Percentiles rank a stretch among this genome's conserved stretches.
These are phyloP conservation scores for Ochromonas danica DNA, from an alignment of 108 stramenopile genomes.

Conservation along the genomic window DNA sequence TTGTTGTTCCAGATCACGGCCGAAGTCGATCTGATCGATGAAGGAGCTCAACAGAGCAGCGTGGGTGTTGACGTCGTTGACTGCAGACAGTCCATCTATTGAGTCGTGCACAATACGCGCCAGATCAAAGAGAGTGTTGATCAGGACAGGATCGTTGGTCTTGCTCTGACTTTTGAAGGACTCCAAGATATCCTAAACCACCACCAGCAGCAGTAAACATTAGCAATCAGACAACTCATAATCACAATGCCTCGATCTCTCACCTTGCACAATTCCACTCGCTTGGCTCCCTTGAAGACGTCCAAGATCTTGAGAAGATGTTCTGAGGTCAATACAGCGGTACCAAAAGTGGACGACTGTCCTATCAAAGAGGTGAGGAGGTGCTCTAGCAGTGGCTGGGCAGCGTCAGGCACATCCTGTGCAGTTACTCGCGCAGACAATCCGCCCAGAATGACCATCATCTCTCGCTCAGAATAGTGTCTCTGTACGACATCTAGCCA, in stretches of 20 bases:
- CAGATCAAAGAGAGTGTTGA: constrained; percentile 43
- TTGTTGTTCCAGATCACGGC: constrained; percentile 46
- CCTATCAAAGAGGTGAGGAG: not conserved
- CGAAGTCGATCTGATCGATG: constrained; percentile 41
- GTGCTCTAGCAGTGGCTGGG: constrained; percentile 23
- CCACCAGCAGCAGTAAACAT: not conserved
- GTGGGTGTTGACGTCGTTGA: constrained; percentile 33
- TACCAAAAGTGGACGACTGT: constrained; percentile 31
- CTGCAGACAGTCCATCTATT: constrained; percentile 37
- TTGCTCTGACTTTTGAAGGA: not conserved
- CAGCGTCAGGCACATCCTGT: constrained; percentile 18
- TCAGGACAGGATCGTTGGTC: constrained; percentile 39
- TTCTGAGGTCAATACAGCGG: constrained; percentile 39
- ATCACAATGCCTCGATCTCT: too few species aligned
- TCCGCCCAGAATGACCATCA: constrained; percentile 28
- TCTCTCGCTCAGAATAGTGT: constrained; percentile 36
- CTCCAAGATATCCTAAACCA: constrained; percentile 7
- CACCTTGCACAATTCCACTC: constrained; percentile 36
- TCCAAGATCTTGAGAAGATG: constrained; percentile 43
- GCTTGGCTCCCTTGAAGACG: constrained; percentile 36
- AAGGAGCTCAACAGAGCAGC: constrained; percentile 37
- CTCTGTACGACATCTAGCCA: constrained; percentile 43
- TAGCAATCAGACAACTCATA: not conserved
- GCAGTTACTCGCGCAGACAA: constrained; percentile 26
- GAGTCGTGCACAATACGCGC: constrained; percentile 33